Conservation (phyloP, 441 rosid species). For the Dalechampia spathulata region DNA sequence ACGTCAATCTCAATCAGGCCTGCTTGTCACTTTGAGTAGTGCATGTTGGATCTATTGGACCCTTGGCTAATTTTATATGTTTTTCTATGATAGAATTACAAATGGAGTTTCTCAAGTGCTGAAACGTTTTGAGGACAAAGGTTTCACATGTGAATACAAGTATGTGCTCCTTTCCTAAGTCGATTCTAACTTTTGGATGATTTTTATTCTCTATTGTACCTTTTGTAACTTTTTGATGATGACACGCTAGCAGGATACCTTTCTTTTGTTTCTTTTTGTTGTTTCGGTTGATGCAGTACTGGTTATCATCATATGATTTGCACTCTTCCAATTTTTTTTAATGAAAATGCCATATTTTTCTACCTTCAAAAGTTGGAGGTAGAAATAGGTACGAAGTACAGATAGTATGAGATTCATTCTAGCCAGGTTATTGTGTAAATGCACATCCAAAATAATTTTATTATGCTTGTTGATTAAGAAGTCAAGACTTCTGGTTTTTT, state of each 20-base stretch:
- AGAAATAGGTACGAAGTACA: not conserved
- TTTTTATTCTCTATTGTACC: too few species aligned
- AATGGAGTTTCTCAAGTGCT: constrained; percentile 62
- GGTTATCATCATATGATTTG: too few species aligned
- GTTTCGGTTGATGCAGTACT: too few species aligned
- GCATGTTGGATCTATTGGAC: constrained; percentile 9
- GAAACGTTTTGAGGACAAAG: constrained; percentile 50
- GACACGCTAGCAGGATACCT: too few species aligned
- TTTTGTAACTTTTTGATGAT: too few species aligned
- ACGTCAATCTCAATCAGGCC: too few species aligned
- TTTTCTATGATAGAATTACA: constrained; percentile 46
- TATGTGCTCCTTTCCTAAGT: constrained; percentile 25
- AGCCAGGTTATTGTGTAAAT: not conserved
- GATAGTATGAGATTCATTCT: not conserved
- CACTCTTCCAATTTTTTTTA: too few species aligned
- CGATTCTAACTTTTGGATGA: constrained; percentile 2
- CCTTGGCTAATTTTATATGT: constrained; percentile 9
- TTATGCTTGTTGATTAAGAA: too few species aligned
- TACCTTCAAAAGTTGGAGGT: too few species aligned
- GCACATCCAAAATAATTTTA: not conserved
- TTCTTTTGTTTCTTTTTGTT: too few species aligned
- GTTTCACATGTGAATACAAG: constrained; percentile 89
- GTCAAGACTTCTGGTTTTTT: not conserved
- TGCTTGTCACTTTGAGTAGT: constrained; percentile 10
- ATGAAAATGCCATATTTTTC: too few species aligned